Conservation (phyloP, 176 grass and related monocot genomes). For the Hordeum vulgare region MorexV3_pseudomolecules_assembly NC_058520.1:10886746-10887245, state of each 20-base stretch:
- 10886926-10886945: background rate
- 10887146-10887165: background rate
- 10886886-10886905: background rate
- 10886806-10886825: background rate
- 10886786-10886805: background rate
- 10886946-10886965: background rate
- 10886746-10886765: background rate
- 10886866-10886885: slow-evolving; percentile 1
- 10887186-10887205: background rate
- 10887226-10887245: background rate
- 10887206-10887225: background rate
- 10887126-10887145: background rate
- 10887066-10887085: background rate
- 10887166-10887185: background rate
- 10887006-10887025: background rate
- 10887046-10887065: background rate
- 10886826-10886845: background rate
- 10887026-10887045: background rate
- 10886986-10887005: slow-evolving; percentile 3
- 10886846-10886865: background rate
- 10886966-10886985: slow-evolving; percentile 21
- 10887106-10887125: background rate
- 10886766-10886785: background rate
- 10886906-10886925: background rate
- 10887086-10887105: background rate